Base-by-base conservation (phyloP, 768 basidiomycete species). In the Lyophyllum decastes region DNA sequence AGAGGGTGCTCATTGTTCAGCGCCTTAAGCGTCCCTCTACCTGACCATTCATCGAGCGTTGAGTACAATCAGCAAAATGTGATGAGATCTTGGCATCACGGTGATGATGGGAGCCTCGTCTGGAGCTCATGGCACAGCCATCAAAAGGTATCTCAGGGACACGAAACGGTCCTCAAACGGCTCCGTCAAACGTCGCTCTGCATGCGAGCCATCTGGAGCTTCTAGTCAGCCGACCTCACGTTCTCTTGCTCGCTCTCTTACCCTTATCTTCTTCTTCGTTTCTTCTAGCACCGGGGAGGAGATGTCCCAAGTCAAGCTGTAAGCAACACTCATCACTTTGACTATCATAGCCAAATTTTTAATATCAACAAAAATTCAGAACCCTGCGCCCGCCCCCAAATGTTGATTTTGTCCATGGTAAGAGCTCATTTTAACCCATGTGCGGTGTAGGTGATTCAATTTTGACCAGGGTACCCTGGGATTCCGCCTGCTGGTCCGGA, bases 321-420 rank as follows among this genome's bases (percentile, higher is more conserved):
- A 58, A 66, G 81, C 62, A 52, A 27, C 34, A 10, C 19, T 40
- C 16, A 25, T 17, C 27, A 64, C 61, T 76, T 72, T 75, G 49
- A 65, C 68, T 60, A 26, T 25, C 35, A 27, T 43, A 51, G 14
- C 9, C 43, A 43, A 27, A 46, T 40, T 44, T 44, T 44, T 56
- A 49, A 44, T 59, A 50, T 43, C 27, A 54, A 51, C 41, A 44
- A 55, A 30, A 33, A 25, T 47, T 48, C 55, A 94, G 92, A 69
- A 90, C 86, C 41, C 80, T 94, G 61, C 88, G 90, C 59, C 90
- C 92, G 9, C 92, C 92, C 47, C 92, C 92, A 43, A 92, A 94
- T 75, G 88, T 92, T 69, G 92, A 94, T 65, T 94, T 92, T 69
- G 89, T 94, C 6, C 85, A 89, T 67, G 92, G 92, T 88, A 63